Conservation (phyloP, 129 eudicot genomes). For the Artemisia tridentata region DNA sequence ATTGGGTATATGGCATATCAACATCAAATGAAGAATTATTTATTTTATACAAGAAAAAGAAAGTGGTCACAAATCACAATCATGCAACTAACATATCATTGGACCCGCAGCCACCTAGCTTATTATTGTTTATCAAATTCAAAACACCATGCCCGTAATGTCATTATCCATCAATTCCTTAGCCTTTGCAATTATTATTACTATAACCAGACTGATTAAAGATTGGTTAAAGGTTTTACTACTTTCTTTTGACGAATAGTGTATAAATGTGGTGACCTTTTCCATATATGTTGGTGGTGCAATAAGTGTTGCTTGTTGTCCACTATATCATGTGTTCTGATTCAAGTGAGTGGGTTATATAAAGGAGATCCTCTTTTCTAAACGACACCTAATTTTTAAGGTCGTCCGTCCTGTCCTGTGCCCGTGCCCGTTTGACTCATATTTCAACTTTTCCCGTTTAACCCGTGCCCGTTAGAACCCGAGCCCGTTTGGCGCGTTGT, state of each 20-base stretch:
- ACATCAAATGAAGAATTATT: slow-evolving; percentile 3
- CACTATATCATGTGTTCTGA: neutral
- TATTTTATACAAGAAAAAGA: too few relatives aligned
- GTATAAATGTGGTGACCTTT: neutral
- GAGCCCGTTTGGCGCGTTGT: too few relatives aligned
- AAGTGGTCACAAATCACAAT: neutral
- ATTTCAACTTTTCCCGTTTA: too few relatives aligned
- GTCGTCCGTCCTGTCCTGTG: too few relatives aligned
- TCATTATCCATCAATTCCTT: slow-evolving; percentile 13
- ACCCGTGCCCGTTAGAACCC: too few relatives aligned
- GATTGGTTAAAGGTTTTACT: too few relatives aligned
- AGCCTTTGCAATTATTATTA: neutral
- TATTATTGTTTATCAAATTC: neutral
- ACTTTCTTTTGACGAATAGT: too few relatives aligned
- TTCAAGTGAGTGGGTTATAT: neutral
- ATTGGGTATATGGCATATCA: slow-evolving; percentile 15
- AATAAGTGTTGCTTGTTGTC: neutral
- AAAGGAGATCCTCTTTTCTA: too few relatives aligned
- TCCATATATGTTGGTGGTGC: neutral
- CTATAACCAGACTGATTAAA: too few relatives aligned
- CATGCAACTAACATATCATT: slow-evolving; percentile 12
- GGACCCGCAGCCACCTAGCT: slow-evolving; percentile 17
- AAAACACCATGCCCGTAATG: slow-evolving; percentile 10
- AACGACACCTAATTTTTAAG: too few relatives aligned
- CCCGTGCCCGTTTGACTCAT: too few relatives aligned